Percentiles rank a stretch among this genome's conserved stretches.
phyloP scores from a whole-genome alignment of 495 filamentous ascomycete species.

The Hypoxylon trugodes region DNA sequence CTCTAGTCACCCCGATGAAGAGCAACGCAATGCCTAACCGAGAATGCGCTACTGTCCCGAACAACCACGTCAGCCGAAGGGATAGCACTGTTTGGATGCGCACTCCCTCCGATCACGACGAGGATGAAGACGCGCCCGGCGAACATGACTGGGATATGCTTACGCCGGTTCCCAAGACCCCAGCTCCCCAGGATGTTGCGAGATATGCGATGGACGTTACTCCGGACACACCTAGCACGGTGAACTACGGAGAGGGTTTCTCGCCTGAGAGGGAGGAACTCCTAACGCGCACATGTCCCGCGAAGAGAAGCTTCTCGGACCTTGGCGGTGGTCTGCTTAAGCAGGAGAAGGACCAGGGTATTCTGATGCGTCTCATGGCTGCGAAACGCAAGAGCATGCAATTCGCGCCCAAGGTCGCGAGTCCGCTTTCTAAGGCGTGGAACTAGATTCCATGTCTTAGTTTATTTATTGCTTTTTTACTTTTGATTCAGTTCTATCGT shows the following conservation, averaged over 20 bases:
- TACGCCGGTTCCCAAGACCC: slow-evolving; percentile 62
- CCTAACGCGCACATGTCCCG: slow-evolving; percentile 77
- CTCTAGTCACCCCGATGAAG: slow-evolving; percentile 58
- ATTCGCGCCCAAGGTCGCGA: slow-evolving; percentile 79
- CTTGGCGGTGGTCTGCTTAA: slow-evolving; percentile 47
- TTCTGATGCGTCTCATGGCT: slow-evolving; percentile 73
- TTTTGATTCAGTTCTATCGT: too few species aligned
- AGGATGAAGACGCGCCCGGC: slow-evolving; percentile 48
- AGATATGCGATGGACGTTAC: slow-evolving; percentile 52
- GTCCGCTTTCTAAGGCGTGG: slow-evolving; percentile 70
- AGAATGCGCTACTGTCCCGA: slow-evolving; percentile 54
- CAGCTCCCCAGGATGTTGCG: slow-evolving; percentile 58
- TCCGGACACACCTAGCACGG: slow-evolving; percentile 44
- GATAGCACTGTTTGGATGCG: slow-evolving; percentile 62
- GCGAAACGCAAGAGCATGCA: slow-evolving; percentile 84
- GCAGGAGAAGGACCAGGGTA: slow-evolving; percentile 54
- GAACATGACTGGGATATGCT: slow-evolving; percentile 53
- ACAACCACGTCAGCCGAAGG: slow-evolving; percentile 56
- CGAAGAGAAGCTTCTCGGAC: slow-evolving; percentile 61
- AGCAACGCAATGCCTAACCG: slow-evolving; percentile 40
- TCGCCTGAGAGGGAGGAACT: slow-evolving; percentile 56
- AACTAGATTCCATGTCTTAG: too few species aligned
- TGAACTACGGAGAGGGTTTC: slow-evolving; percentile 12
- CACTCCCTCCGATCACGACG: slow-evolving; percentile 51
- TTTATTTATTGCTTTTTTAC: too few species aligned